A percentile compares a stretch with the other conserved stretches of the same genome.
Evolutionary conservation across 768 basidiomycete species (phyloP).

Genomic region (Steccherinum ochraceum): DNA sequence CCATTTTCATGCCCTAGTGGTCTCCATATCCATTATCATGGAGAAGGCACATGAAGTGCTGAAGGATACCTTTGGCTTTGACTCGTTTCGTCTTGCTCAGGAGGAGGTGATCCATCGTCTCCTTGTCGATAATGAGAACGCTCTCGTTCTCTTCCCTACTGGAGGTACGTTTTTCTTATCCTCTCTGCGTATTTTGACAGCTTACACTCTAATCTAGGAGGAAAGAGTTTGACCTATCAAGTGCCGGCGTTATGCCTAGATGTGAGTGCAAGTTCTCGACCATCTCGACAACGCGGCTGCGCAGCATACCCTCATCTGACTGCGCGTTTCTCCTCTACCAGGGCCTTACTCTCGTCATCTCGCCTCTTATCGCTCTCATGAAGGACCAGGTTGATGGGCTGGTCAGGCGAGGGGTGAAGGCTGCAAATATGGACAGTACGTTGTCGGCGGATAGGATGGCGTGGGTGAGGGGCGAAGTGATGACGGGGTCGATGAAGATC

Average conservation of each 20-base stretch:
- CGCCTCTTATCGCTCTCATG: slow-evolving; percentile 86
- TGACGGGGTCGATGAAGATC: slow-evolving; percentile 36
- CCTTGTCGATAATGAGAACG: slow-evolving; percentile 33
- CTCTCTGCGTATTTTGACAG: not conserved
- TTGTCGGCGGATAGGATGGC: slow-evolving; percentile 24
- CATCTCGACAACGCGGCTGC: not conserved
- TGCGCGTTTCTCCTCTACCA: too few species aligned
- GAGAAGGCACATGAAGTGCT: slow-evolving; percentile 27
- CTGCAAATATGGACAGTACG: slow-evolving; percentile 41
- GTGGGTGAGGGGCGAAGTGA: slow-evolving; percentile 30
- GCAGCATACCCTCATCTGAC: slow-evolving; percentile 8
- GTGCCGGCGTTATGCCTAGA: slow-evolving; percentile 34
- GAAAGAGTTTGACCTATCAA: slow-evolving; percentile 35
- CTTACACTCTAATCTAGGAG: slow-evolving; percentile 16
- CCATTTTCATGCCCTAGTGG: too few species aligned
- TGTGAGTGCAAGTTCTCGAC: slow-evolving; percentile 11
- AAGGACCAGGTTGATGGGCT: slow-evolving; percentile 81
- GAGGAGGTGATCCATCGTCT: slow-evolving; percentile 32
- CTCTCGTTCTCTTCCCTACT: slow-evolving; percentile 36
- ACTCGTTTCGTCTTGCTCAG: slow-evolving; percentile 32
- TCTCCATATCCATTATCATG: slow-evolving; percentile 24
- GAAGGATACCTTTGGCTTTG: slow-evolving; percentile 29
- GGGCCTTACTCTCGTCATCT: slow-evolving; percentile 88
- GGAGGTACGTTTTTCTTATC: slow-evolving; percentile 21
- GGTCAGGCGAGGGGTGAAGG: slow-evolving; percentile 57